Percentiles rank a stretch among this genome's conserved stretches.
Evolutionary conservation across 106 monocot genomes (phyloP).

Genomic region (Dendrobium huoshanense): DNA sequence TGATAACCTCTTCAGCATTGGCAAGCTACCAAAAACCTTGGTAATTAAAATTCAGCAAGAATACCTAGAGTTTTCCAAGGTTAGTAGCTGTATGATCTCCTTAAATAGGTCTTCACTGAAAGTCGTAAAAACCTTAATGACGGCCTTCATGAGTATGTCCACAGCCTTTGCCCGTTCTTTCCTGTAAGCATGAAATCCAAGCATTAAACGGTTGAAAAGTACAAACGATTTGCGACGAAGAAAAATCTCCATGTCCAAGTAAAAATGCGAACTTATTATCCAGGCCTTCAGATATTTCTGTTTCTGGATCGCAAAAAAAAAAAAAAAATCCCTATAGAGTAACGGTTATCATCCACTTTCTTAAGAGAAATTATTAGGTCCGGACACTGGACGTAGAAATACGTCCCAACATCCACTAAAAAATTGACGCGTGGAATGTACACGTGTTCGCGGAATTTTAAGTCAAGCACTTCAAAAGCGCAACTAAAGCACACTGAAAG

Average conservation of each 20-base stretch:
- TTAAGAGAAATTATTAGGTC: no score
- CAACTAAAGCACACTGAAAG: no score
- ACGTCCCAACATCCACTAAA: no score
- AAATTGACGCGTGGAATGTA: no score
- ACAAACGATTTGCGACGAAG: not conserved
- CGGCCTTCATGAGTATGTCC: conserved; percentile 47
- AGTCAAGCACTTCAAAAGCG: no score
- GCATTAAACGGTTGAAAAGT: not conserved
- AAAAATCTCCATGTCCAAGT: not conserved
- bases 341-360: no score
- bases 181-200: conserved; percentile 10
- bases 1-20: not conserved
- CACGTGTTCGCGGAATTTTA: no score
- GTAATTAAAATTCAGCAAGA: not conserved
- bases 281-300: conserved; percentile 57
- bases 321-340: no score
- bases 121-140: conserved; percentile 44
- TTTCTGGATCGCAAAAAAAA: conserved; percentile 44
- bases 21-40: not conserved
- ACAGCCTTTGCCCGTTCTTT: conserved; percentile 53
- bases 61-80: conserved; percentile 38
- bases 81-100: conserved; percentile 55
- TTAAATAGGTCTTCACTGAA: conserved; percentile 51
- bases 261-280: conserved; percentile 23
- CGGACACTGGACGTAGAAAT: no score